Evolutionary conservation across 1,284 basidiomycete species (phyloP).

Genomic region (Irpex lacteus): DNA sequence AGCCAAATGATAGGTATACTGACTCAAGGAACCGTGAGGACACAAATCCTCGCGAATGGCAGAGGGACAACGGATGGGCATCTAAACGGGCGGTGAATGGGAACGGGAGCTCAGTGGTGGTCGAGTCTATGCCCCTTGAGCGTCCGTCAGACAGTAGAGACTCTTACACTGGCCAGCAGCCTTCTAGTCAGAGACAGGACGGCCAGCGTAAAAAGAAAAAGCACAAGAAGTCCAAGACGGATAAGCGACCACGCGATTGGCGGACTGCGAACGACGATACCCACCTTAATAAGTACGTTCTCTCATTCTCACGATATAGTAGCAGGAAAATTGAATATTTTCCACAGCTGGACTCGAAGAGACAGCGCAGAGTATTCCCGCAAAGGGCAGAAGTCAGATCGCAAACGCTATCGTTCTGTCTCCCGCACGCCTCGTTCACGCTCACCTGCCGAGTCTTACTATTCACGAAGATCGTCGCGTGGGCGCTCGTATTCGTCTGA

Average conservation of each 20-base stretch:
- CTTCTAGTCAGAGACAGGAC: conserved; percentile 32
- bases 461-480: conserved; percentile 61
- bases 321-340: conserved; percentile 8
- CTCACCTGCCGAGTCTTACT: conserved; percentile 60
- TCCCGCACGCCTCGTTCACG: conserved; percentile 49
- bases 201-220: conserved; percentile 35
- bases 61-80: conserved; percentile 38
- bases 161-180: not conserved
- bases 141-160: not conserved
- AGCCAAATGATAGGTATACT: conserved; percentile 20
- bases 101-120: conserved; percentile 10
- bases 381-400: conserved; percentile 19
- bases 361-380: conserved; percentile 20
- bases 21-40: conserved; percentile 22
- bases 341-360: conserved; percentile 32
- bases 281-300: conserved; percentile 65
- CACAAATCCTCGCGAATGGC: conserved; percentile 19
- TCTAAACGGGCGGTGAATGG: conserved; percentile 26
- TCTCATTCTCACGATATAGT: conserved; percentile 12
- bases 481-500: conserved; percentile 59
- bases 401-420: conserved; percentile 28
- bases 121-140: not conserved
- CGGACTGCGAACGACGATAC: conserved; percentile 52
- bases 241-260: conserved; percentile 51
- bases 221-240: conserved; percentile 35